Evolutionary conservation across 2,329 filamentous ascomycete genomes (phyloP).

Genomic region (Monosporascus sp.): DNA sequence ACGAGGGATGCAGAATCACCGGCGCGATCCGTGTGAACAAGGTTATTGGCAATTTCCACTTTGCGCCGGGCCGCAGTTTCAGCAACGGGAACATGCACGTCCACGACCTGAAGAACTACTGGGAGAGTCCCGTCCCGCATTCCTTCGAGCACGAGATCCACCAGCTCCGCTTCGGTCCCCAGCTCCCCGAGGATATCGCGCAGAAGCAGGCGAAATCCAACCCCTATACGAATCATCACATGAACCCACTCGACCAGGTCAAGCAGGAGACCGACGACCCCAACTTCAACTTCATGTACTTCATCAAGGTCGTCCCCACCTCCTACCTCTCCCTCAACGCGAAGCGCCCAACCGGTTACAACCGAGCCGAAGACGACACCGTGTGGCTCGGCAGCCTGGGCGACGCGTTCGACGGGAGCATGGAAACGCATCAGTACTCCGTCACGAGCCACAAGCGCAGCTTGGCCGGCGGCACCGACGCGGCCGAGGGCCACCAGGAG

Average conservation of each 20-base stretch:
- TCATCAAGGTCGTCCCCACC: slow-evolving; percentile 95
- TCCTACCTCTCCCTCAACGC: slow-evolving; percentile 90
- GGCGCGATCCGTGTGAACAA: slow-evolving; percentile 94
- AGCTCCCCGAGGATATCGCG: slow-evolving; percentile 68
- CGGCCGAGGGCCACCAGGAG: slow-evolving; percentile 85
- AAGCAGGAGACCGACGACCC: slow-evolving; percentile 73
- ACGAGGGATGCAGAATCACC: slow-evolving; percentile 92
- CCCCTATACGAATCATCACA: slow-evolving; percentile 82
- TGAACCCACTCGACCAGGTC: slow-evolving; percentile 83
- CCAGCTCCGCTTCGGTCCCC: slow-evolving; percentile 85
- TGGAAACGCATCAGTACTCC: slow-evolving; percentile 97
- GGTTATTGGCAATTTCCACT: slow-evolving; percentile 97
- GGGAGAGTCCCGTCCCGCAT: slow-evolving; percentile 69
- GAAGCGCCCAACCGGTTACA: slow-evolving; percentile 41
- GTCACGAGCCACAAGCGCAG: slow-evolving; percentile 95
- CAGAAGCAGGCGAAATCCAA: slow-evolving; percentile 49
- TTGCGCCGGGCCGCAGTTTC: slow-evolving; percentile 93
- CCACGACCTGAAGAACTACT: slow-evolving; percentile 95
- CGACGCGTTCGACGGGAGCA: slow-evolving; percentile 64
- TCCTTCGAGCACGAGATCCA: slow-evolving; percentile 89
- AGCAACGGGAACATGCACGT: slow-evolving; percentile 96
- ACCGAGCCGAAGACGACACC: slow-evolving; percentile 40
- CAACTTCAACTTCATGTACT: slow-evolving; percentile 97
- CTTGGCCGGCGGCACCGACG: slow-evolving; percentile 75
- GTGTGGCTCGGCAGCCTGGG: slow-evolving; percentile 66